A percentile compares a stretch with the other conserved stretches of the same genome.
phyloP scores from a whole-genome alignment of 202 grass and related monocot species.

The Schoenoplectus triqueter region DNA sequence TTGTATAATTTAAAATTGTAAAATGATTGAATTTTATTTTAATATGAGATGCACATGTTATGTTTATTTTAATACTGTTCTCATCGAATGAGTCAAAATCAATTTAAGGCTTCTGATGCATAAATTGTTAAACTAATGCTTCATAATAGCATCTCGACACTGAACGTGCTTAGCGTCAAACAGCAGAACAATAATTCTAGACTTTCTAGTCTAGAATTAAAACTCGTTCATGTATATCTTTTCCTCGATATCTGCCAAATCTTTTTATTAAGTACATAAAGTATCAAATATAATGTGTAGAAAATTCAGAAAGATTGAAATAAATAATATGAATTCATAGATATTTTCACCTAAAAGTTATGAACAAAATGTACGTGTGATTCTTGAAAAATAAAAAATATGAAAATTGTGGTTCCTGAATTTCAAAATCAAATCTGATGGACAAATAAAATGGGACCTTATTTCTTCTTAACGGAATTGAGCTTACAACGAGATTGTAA shows the following conservation, averaged over 20 bases:
- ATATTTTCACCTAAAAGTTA: not conserved
- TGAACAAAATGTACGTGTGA: not conserved
- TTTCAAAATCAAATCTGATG: too few relatives aligned
- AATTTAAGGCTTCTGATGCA: not conserved
- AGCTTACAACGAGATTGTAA: too few relatives aligned
- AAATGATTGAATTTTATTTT: slow-evolving; percentile 6
- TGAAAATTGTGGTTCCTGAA: not conserved
- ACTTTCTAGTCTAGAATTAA: too few relatives aligned
- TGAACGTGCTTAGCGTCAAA: not conserved
- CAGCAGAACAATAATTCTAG: not conserved
- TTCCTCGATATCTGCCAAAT: not conserved
- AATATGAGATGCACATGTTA: not conserved
- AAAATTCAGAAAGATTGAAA: too few relatives aligned
- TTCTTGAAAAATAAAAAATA: not conserved
- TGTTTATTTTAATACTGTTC: not conserved
- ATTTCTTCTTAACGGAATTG: too few relatives aligned
- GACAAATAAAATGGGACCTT: too few relatives aligned
- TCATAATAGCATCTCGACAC: not conserved
- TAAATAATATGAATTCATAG: not conserved
- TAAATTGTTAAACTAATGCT: not conserved
- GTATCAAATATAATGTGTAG: too few relatives aligned
- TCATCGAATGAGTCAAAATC: not conserved
- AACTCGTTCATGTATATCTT: not conserved
- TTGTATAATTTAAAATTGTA: not conserved
- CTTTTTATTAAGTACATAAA: not conserved